phyloP scores from a whole-genome alignment of 345 rosid genomes.

The Camelina hispida region DNA sequence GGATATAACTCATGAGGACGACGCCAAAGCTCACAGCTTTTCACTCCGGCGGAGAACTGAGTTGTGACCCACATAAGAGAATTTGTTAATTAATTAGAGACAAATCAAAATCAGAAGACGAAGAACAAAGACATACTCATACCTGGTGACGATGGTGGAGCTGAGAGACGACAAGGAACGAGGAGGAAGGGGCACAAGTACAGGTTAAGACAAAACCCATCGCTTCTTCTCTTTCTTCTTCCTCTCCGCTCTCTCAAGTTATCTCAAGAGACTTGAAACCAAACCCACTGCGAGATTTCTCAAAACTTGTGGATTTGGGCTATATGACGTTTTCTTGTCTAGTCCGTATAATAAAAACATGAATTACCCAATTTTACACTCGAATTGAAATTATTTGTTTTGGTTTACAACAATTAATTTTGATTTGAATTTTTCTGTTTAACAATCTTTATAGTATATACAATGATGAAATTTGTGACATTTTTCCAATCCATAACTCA shows the following conservation, averaged over 20 bases:
- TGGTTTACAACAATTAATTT: too few relatives aligned
- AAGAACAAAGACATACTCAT: not conserved
- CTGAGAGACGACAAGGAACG: slow-evolving; percentile 22
- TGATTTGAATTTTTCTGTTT: too few relatives aligned
- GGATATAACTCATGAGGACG: slow-evolving; percentile 4
- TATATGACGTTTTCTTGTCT: too few relatives aligned
- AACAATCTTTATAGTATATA: too few relatives aligned
- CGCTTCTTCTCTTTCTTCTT: slow-evolving; percentile 27
- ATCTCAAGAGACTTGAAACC: not conserved
- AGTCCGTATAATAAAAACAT: too few relatives aligned
- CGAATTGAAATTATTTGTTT: too few relatives aligned
- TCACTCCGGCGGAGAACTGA: slow-evolving; percentile 37
- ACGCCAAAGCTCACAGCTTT: not conserved
- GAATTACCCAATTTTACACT: too few relatives aligned
- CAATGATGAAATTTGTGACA: too few relatives aligned
- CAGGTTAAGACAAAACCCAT: slow-evolving; percentile 35
- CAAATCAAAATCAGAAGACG: not conserved
- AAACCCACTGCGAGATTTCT: not conserved
- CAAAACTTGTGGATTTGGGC: not conserved
- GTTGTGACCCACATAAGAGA: slow-evolving; percentile 20
- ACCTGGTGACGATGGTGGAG: slow-evolving; percentile 34
- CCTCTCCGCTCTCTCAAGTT: not conserved
- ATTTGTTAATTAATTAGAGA: not conserved
- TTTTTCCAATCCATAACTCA: too few relatives aligned
- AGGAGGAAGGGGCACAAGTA: slow-evolving; percentile 15